These are phyloP conservation scores for Bocquillonia castaneifolia DNA, from an alignment of 441 rosid species.

Conservation along the genomic window DNA sequence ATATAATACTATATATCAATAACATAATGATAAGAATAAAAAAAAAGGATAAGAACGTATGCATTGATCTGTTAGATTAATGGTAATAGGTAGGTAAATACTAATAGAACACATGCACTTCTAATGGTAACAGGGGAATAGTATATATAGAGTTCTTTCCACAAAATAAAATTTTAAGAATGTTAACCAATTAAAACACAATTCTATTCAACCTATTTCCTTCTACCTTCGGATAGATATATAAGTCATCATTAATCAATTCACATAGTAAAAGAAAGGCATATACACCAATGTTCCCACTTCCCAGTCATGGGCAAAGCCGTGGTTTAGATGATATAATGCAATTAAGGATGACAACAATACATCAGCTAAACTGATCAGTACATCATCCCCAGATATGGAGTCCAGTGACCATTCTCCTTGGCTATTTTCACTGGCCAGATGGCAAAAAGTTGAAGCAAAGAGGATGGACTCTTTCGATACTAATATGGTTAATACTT, in stretches of 20 bases:
- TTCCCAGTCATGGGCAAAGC: constrained; percentile 21
- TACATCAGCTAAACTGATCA: constrained; percentile 32
- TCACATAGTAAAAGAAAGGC: constrained; percentile 48
- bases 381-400: constrained; percentile 81
- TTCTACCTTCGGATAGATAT: not conserved
- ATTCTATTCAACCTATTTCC: too few species aligned
- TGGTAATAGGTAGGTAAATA: too few species aligned
- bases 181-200: too few species aligned
- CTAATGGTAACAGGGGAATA: too few species aligned
- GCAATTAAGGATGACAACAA: constrained; percentile 24
- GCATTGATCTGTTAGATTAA: too few species aligned
- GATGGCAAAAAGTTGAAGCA: constrained; percentile 55
- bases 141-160: too few species aligned
- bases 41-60: too few species aligned
- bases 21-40: too few species aligned
- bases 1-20: too few species aligned
- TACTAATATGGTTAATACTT: constrained; percentile 77
- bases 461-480: constrained; percentile 48
- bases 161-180: too few species aligned
- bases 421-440: constrained; percentile 43
- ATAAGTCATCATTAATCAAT: not conserved
- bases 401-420: constrained; percentile 24
- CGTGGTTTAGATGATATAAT: constrained; percentile 27
- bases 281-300: constrained; percentile 55
- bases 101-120: too few species aligned